Evolutionary conservation across 2,329 filamentous ascomycete species (phyloP).

Genomic region (Arthrobotrys musiformis): DNA sequence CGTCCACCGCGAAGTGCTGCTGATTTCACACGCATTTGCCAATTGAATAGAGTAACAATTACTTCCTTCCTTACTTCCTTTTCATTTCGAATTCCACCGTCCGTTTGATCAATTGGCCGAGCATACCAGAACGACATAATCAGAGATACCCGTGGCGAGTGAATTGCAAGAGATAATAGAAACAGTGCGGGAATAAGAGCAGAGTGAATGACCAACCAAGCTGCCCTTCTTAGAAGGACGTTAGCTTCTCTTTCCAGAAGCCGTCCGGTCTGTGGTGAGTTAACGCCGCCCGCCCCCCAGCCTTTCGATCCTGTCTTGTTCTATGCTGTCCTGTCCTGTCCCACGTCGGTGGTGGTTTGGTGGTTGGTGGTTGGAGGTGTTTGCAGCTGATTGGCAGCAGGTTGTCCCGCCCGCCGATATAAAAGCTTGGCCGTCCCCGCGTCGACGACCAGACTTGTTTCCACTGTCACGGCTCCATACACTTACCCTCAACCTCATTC

Average conservation of each 20-base stretch:
- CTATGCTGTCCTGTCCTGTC: too few species aligned
- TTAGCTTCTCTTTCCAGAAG: constrained; percentile 53
- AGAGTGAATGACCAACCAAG: constrained; percentile 53
- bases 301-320: too few species aligned
- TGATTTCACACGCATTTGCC: background rate
- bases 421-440: constrained; percentile 25
- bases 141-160: background rate
- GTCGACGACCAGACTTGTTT: background rate
- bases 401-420: constrained; percentile 29
- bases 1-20: background rate
- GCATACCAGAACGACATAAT: background rate
- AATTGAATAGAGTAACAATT: constrained; percentile 14
- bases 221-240: constrained; percentile 56
- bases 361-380: too few species aligned
- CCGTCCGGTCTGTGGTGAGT: constrained; percentile 13
- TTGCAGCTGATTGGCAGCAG: constrained; percentile 23
- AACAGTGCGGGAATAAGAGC: constrained; percentile 29
- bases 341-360: background rate
- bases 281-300: too few species aligned
- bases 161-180: background rate
- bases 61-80: too few species aligned
- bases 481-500: background rate
- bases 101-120: too few species aligned
- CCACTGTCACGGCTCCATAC: background rate
- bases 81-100: too few species aligned